Evolutionary conservation across 108 stramenopile species (phyloP).

Genomic region (Mediolabrus comicus): DNA sequence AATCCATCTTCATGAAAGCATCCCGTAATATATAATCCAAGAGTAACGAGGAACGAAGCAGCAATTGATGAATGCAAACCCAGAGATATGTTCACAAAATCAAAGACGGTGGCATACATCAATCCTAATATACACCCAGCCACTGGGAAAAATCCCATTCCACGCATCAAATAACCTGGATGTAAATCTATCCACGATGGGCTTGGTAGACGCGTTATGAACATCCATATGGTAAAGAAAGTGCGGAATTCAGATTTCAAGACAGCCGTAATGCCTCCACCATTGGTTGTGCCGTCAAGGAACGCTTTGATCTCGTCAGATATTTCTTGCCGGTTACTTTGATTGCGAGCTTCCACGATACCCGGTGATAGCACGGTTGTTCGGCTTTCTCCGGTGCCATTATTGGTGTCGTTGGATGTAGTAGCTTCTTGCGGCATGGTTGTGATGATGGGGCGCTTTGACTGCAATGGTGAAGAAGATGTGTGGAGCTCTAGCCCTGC

Average conservation of each 20-base stretch:
- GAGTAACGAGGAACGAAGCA: slow-evolving; percentile 27
- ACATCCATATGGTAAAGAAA: slow-evolving; percentile 65
- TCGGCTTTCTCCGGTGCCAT: slow-evolving; percentile 21
- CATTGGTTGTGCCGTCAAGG: slow-evolving; percentile 27
- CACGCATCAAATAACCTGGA: slow-evolving; percentile 74
- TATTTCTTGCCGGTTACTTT: slow-evolving; percentile 20
- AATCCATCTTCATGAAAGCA: slow-evolving; percentile 88
- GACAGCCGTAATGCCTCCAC: background rate
- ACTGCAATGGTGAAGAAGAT: too few species aligned
- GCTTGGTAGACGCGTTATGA: slow-evolving; percentile 66
- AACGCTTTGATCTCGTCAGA: slow-evolving; percentile 53
- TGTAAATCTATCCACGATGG: slow-evolving; percentile 69
- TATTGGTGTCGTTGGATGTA: background rate
- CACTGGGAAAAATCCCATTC: slow-evolving; percentile 75
- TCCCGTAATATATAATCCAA: slow-evolving; percentile 56
- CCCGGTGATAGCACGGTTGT: slow-evolving; percentile 47
- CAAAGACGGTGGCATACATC: slow-evolving; percentile 43
- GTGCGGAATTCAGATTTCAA: slow-evolving; percentile 45
- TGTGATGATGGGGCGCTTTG: too few species aligned
- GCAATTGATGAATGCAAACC: slow-evolving; percentile 46
- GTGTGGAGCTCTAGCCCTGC: too few species aligned
- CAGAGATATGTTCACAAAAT: slow-evolving; percentile 29
- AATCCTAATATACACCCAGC: slow-evolving; percentile 57
- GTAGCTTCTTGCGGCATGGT: background rate
- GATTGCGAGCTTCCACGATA: slow-evolving; percentile 39